A percentile compares a stretch with the other conserved stretches of the same genome.
Conservation (phyloP, 345 rosid genomes). For the Adansonia digitata region DNA sequence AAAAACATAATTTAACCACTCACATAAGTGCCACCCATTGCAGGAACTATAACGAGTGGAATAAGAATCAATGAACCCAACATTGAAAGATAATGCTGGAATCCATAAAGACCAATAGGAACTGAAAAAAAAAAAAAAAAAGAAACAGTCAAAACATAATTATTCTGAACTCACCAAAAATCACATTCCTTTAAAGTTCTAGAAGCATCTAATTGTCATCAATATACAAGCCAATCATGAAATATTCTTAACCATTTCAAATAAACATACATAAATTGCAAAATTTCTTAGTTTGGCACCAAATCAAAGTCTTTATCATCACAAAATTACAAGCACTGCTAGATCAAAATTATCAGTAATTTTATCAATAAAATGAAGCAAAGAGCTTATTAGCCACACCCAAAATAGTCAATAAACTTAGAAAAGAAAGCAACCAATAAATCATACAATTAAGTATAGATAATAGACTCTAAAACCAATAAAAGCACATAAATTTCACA, state of each 20-base stretch:
- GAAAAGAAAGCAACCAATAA: neutral
- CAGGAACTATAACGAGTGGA: conserved; percentile 94
- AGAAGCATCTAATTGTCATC: neutral
- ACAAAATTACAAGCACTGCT: neutral
- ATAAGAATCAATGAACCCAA: conserved; percentile 83
- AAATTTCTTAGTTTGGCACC: neutral
- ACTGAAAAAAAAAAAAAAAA: conserved; percentile 43
- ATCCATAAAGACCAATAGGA: conserved; percentile 87
- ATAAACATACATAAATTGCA: neutral
- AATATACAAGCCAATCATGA: neutral
- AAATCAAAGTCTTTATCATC: neutral
- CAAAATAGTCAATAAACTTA: neutral
- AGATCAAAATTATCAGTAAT: neutral
- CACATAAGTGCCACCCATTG: conserved; percentile 95
- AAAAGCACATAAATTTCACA: neutral
- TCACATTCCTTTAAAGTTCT: neutral
- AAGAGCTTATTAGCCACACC: neutral
- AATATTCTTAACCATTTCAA: neutral
- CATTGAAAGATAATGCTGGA: conserved; percentile 91
- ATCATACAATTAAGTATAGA: neutral
- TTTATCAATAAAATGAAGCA: neutral
- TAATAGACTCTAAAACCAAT: neutral
- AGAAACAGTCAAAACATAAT: neutral
- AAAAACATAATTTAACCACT: conserved; percentile 28
- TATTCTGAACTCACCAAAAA: neutral